These are phyloP conservation scores for Ambrosia hybrid DNA, from an alignment of 140 eudicot genomes.

Conservation along the genomic window DNA sequence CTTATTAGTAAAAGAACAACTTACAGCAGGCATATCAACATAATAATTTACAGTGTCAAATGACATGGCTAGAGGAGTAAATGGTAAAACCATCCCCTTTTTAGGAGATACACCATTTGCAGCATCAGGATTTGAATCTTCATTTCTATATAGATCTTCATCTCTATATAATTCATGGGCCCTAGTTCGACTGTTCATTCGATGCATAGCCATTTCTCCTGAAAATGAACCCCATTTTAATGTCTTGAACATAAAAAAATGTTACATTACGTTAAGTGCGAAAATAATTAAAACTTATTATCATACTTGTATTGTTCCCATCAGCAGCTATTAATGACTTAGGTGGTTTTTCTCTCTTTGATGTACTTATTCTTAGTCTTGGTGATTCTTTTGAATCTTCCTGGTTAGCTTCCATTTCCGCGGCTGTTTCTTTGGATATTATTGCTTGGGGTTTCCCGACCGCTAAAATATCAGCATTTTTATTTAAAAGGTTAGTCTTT, in stretches of 20 bases:
- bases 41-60: slow-evolving; percentile 74
- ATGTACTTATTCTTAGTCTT: slow-evolving; percentile 42
- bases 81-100: slow-evolving; percentile 97
- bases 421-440: slow-evolving; percentile 76
- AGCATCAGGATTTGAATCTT: slow-evolving; percentile 45
- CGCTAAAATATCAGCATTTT: slow-evolving; percentile 44
- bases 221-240: not conserved
- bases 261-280: not conserved
- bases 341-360: slow-evolving; percentile 46
- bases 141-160: slow-evolving; percentile 39
- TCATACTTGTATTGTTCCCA: slow-evolving; percentile 73
- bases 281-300: not conserved
- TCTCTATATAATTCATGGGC: slow-evolving; percentile 39
- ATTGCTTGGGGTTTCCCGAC: slow-evolving; percentile 84
- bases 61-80: slow-evolving; percentile 87
- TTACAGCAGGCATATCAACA: slow-evolving; percentile 97
- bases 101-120: slow-evolving; percentile 65
- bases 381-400: slow-evolving; percentile 50
- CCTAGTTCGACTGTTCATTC: slow-evolving; percentile 56
- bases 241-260: not conserved
- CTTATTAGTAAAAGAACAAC: not conserved
- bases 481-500: not conserved
- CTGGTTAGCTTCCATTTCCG: slow-evolving; percentile 54
- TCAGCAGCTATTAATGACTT: slow-evolving; percentile 57
- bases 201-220: slow-evolving; percentile 71